These are phyloP conservation scores for Eimeria falciformis DNA, from an alignment of 169 alveolate species.

Conservation along the genomic window DNA sequence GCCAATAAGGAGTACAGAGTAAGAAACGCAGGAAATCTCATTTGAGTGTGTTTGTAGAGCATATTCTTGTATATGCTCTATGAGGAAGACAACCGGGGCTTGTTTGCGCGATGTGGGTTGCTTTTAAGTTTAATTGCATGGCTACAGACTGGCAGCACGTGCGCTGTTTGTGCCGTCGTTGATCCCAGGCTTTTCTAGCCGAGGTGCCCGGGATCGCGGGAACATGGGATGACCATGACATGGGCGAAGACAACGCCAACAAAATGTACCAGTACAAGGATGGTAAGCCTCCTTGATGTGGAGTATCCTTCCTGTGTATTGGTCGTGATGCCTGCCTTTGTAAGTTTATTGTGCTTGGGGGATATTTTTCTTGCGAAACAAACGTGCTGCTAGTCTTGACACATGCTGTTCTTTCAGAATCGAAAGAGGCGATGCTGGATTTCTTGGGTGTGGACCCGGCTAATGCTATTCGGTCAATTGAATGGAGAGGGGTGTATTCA, in stretches of 20 bases:
- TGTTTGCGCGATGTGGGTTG: background rate
- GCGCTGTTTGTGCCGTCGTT: background rate
- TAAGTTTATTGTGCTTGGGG: background rate
- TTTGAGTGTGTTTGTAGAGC: background rate
- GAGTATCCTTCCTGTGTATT: no score
- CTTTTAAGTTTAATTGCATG: background rate
- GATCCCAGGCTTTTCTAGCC: constrained; percentile 27
- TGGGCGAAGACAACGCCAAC: constrained; percentile 75
- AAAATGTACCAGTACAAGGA: constrained; percentile 52
- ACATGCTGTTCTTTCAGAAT: background rate
- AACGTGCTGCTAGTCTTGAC: background rate
- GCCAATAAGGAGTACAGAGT: constrained; percentile 45
- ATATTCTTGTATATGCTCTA: no score
- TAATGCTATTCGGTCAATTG: constrained; percentile 62
- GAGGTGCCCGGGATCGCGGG: constrained; percentile 59
- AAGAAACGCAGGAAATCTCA: background rate
- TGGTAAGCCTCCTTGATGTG: constrained; percentile 40
- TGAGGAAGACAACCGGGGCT: background rate
- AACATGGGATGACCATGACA: constrained; percentile 76
- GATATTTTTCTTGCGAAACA: background rate
- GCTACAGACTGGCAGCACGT: background rate
- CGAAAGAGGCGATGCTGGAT: constrained; percentile 57
- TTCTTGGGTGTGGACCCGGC: constrained; percentile 59
- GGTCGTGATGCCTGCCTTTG: no score
- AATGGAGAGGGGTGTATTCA: constrained; percentile 65